These are phyloP conservation scores for Rhododendron williamsianum DNA, from an alignment of 148 eudicot genomes.

Conservation along the genomic window DNA sequence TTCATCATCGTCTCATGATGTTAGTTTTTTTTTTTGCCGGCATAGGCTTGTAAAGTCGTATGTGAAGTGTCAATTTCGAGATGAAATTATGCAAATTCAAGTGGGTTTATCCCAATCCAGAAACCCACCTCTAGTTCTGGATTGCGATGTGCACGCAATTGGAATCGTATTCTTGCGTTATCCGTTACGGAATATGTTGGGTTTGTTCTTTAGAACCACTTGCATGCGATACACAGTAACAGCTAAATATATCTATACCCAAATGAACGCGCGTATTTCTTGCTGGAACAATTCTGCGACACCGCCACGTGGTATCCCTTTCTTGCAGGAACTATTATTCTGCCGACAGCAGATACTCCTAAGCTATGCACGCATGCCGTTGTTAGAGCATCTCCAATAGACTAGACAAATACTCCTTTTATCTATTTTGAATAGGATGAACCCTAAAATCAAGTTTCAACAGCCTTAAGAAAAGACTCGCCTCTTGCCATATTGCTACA, in stretches of 20 bases:
- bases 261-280: neutral
- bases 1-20: neutral
- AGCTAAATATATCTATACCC: neutral
- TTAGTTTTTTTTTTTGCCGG: neutral
- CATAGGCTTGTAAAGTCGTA: neutral
- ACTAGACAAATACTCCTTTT: no score
- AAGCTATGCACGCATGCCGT: no score
- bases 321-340: no score
- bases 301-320: no score
- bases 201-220: neutral
- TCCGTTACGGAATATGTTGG: neutral
- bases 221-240: neutral
- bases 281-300: neutral
- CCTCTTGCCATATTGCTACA: no score
- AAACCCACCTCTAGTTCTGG: constrained; percentile 29
- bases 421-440: no score
- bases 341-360: no score
- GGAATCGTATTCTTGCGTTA: neutral
- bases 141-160: constrained; percentile 7
- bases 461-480: no score
- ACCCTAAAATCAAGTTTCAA: no score
- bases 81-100: neutral
- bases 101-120: neutral
- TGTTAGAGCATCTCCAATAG: no score
- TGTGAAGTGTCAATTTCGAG: neutral